Percentiles rank a stretch among this genome's conserved stretches.
phyloP scores from a whole-genome alignment of 768 basidiomycete genomes.

The Collybia sp. region DNA sequence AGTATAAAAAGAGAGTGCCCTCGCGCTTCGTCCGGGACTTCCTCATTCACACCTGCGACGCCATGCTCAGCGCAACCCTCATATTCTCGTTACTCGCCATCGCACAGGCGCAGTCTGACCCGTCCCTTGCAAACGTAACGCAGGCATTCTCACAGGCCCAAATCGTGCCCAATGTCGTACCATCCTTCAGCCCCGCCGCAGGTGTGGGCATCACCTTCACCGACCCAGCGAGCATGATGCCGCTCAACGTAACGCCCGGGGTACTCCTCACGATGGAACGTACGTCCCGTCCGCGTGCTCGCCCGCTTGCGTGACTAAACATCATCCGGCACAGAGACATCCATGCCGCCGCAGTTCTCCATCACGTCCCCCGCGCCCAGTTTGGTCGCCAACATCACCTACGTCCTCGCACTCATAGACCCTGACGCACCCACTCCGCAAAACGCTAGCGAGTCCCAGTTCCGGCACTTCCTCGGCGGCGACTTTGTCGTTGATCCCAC shows the following conservation, averaged over 20 bases:
- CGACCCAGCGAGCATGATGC: conserved; percentile 19
- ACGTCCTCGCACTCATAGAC: conserved; percentile 36
- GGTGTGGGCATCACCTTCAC: conserved; percentile 33
- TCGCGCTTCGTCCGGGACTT: too few relatives aligned
- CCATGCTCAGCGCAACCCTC: neutral
- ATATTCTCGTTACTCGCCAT: conserved; percentile 7
- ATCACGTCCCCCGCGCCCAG: conserved; percentile 19
- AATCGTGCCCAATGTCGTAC: conserved; percentile 35
- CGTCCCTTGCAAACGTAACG: conserved; percentile 13
- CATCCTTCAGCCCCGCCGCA: conserved; percentile 32
- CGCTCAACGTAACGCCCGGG: conserved; percentile 29
- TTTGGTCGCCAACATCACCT: conserved; percentile 19
- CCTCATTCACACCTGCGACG: too few relatives aligned
- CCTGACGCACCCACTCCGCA: conserved; percentile 39
- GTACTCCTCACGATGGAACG: conserved; percentile 29
- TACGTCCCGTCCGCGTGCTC: conserved; percentile 12
- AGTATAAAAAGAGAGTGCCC: too few relatives aligned
- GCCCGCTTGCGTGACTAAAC: neutral
- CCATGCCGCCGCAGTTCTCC: conserved; percentile 25
- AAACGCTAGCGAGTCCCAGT: conserved; percentile 27
- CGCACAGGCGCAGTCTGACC: conserved; percentile 9
- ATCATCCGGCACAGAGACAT: conserved; percentile 21
- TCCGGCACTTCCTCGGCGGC: conserved; percentile 36
- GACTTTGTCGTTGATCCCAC: conserved; percentile 26
- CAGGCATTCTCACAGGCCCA: conserved; percentile 29